Evolutionary conservation across 75 land plant genomes (phyloP).

Genomic region (Larix kaempferi): DNA sequence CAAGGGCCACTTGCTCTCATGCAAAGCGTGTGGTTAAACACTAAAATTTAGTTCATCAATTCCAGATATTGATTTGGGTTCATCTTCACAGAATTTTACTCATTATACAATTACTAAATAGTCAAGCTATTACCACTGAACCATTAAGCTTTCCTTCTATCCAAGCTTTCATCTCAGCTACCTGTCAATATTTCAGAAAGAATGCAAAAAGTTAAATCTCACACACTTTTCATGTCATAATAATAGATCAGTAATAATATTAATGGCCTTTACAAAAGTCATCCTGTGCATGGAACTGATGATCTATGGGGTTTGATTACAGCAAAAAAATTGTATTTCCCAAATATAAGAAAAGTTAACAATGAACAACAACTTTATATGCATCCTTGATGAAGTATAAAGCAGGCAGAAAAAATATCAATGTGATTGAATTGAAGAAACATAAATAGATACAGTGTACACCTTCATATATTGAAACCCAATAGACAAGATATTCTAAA

Average conservation of each 20-base stretch:
- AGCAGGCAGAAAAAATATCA: not conserved
- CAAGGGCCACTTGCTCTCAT: not conserved
- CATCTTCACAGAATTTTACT: not conserved
- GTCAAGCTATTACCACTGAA: not conserved
- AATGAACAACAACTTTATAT: not conserved
- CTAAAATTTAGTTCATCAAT: not conserved
- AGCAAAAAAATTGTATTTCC: not conserved
- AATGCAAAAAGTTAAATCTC: not conserved
- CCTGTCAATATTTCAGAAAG: not conserved
- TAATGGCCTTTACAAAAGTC: not conserved
- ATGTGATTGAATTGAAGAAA: not conserved
- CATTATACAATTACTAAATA: not conserved
- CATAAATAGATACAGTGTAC: not conserved
- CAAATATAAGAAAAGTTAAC: not conserved
- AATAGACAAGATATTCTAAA: not conserved
- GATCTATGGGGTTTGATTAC: not conserved
- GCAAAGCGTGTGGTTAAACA: not conserved
- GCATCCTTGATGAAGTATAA: not conserved
- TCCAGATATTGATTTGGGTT: not conserved
- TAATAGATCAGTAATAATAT: not conserved
- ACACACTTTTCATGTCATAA: not conserved
- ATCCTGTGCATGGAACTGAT: not conserved
- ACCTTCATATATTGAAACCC: not conserved
- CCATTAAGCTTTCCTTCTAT: conserved; percentile 5
- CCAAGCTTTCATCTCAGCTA: conserved; percentile 8